Evolutionary conservation across 768 basidiomycete genomes (phyloP), one percentile per base, ranked within the genome.

Genomic region (Russula lepida): DNA sequence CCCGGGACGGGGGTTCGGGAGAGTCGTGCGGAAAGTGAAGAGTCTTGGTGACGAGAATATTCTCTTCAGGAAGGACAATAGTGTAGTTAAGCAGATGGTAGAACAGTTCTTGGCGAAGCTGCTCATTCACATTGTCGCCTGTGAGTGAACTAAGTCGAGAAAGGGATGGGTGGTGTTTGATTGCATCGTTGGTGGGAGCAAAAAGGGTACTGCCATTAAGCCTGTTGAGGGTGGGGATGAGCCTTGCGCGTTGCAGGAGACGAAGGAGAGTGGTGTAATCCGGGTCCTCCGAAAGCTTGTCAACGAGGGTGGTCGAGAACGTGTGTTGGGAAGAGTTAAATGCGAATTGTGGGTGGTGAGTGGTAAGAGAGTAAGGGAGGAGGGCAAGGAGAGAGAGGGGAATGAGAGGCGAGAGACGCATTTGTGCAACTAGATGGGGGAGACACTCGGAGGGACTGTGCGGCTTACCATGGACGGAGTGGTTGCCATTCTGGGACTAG

Each of bases 171-270:
- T 84, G 77, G 28, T 77, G 79, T 64, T 81, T 73, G 66, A 95
- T 83, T 35, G 97, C 97, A 60, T 92, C 85, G 74, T 99, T 95
- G 21, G 92, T 97, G 1, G 97, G 97, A 1, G 97, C 97, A 69
- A 98, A 98, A 50, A 99, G 72, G 28, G 97, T 97, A 70, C 81
- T 81, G 43, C 78, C 83, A 60, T 89, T 85, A 66, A 99, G 84
- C 66, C 78, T 84, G 72, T 95, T 97, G 65, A 99, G 79, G 6
- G 91, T 92, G 2, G 97, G 97, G 56, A 99, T 85, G 64, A 98
- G 85, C 62, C 85, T 85, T 4, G 95, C 81, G 15, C 83, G 81
- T 71, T 95, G 93, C 12, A 98, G 79, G 15, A 98, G 82, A 23
- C 70, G 70, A 19, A 98, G 74, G 19, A 97, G 77, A 30, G 84